Base-by-base conservation (phyloP, 1,139 yeast genomes). In the Magnusiomyces magnusii region DNA sequence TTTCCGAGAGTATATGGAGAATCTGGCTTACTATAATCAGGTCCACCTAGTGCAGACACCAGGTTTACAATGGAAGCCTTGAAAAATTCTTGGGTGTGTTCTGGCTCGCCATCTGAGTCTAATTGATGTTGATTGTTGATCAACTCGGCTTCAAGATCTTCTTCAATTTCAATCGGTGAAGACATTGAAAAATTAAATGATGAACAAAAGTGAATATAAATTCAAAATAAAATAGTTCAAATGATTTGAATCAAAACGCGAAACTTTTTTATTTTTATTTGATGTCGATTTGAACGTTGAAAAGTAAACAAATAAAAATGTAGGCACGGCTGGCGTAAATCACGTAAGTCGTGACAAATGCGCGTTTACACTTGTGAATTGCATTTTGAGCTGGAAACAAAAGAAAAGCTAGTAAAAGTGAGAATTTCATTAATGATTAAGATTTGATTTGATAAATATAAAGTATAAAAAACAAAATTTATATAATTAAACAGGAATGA, bases 31-130 rank as follows among this genome's bases (percentile, higher is more conserved):
- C 86, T 72, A 57, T 83, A 79, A 69, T 89, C 96, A 0, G 82
- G 78, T 1, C 96, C 96, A 54, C 97, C 97, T 1, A 90, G 75
- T 0, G 96, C 93, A 1, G 93, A 80, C 2, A 86, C 88, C 56
- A 88, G 77, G 53, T 85, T 84, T 23, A 44, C 49, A 44, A 44
- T 23, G 17, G 24, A 23, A 19, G 49, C 49, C 21, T 44, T 44
- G 27, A 44, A 21, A 44, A 39, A 39, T 39, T 39, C 44, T 39
- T 39, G 44, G 44, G 44, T 39, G 17, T 39, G 44, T 39, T 39
- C 19, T 39, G 44, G 44, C 17, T 39, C 44, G 7, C 17, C 44
- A 17, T 39, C 44, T 9, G 44, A 39, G 17, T n/a, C 44, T 5
- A 3, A n/a, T 3, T 3, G 19, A 15, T 10, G 44, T n/a, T 39